Conservation (phyloP, 140 eudicot genomes). For the Cichorium intybus region DNA sequence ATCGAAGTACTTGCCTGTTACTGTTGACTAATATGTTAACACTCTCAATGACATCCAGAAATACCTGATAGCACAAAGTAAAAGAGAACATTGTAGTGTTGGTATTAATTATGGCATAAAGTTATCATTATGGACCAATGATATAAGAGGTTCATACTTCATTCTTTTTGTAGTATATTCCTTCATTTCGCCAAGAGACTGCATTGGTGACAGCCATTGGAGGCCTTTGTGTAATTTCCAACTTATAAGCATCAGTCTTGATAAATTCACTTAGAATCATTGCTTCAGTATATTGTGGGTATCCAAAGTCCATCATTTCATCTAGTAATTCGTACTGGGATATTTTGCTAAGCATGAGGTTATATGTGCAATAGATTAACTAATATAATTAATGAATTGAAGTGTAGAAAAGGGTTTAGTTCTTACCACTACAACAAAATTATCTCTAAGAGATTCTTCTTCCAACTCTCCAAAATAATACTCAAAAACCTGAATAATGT, state of each 20-base stretch:
- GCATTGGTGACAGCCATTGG: conserved; percentile 89
- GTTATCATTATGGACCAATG: not conserved
- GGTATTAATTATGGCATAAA: not conserved
- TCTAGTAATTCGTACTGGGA: conserved; percentile 71
- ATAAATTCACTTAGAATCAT: conserved; percentile 69
- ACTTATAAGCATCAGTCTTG: conserved; percentile 61
- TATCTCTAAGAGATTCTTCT: conserved; percentile 77
- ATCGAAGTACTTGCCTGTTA: conserved; percentile 62
- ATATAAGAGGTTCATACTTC: conserved; percentile 40
- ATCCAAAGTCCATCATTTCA: conserved; percentile 84
- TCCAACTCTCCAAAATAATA: conserved; percentile 68
- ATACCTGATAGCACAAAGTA: conserved; percentile 40
- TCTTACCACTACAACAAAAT: conserved; percentile 74
- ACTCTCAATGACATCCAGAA: conserved; percentile 68
- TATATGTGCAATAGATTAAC: conserved; percentile 7
- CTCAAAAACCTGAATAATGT: conserved; percentile 45
- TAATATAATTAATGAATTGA: not conserved
- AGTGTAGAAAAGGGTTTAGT: not conserved
- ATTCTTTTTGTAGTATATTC: conserved; percentile 56
- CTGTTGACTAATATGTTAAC: conserved; percentile 59
- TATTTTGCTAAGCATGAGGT: conserved; percentile 2
- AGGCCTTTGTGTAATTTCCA: conserved; percentile 69
- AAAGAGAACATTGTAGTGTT: not conserved
- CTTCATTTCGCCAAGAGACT: conserved; percentile 79
- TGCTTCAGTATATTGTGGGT: conserved; percentile 77